These are phyloP conservation scores for Fusarium zealandicum DNA, from an alignment of 2,329 filamentous ascomycete genomes.

Conservation along the genomic window DNA sequence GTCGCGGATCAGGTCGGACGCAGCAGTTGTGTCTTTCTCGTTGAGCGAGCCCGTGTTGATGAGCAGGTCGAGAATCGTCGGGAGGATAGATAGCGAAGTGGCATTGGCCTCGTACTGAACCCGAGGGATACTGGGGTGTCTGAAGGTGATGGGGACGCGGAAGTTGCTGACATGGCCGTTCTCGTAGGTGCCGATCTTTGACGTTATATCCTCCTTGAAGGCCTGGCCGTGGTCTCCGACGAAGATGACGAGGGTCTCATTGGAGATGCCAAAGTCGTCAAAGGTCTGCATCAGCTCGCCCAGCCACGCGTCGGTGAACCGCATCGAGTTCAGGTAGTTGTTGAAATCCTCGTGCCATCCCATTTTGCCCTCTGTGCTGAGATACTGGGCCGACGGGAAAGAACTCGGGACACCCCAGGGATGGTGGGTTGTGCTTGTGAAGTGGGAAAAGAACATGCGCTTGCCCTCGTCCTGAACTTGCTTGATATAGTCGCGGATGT, in stretches of 20 bases:
- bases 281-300: conserved; percentile 43
- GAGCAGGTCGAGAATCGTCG: conserved; percentile 48
- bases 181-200: conserved; percentile 45
- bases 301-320: conserved; percentile 46
- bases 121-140: conserved; percentile 45
- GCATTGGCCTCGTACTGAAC: conserved; percentile 44
- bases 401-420: conserved; percentile 36
- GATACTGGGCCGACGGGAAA: conserved; percentile 33
- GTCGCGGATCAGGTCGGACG: conserved; percentile 41
- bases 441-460: conserved; percentile 47
- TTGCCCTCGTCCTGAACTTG: conserved; percentile 42
- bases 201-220: conserved; percentile 44
- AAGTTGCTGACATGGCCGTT: conserved; percentile 45
- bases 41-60: conserved; percentile 45
- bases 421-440: conserved; percentile 49
- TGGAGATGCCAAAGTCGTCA: conserved; percentile 44
- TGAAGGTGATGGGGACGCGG: conserved; percentile 45
- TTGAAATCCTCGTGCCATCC: conserved; percentile 44
- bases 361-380: conserved; percentile 35
- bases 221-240: conserved; percentile 48
- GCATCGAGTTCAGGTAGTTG: conserved; percentile 45
- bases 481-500: conserved; percentile 43
- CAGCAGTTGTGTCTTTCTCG: conserved; percentile 35
- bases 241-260: conserved; percentile 47
- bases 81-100: conserved; percentile 45